Percentiles rank a stretch among this genome's conserved stretches.
These are phyloP conservation scores for Ramalina peruviana DNA, from an alignment of 495 filamentous ascomycete species.

Conservation along the genomic window DNA sequence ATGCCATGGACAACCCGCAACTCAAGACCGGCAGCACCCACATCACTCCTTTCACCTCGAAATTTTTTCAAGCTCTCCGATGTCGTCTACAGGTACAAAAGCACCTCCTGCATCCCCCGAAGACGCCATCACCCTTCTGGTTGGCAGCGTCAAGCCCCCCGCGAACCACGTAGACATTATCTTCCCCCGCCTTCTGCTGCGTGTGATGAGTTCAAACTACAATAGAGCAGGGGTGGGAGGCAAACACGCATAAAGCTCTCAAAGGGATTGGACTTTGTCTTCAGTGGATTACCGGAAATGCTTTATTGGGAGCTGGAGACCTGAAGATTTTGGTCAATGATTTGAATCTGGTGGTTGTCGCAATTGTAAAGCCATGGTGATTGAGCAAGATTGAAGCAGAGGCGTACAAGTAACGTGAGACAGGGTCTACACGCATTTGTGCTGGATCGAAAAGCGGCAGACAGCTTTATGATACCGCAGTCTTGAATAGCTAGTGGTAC, in stretches of 20 bases:
- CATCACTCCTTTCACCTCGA: slow-evolving; percentile 5
- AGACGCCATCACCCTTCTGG: slow-evolving; percentile 14
- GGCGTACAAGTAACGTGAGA: too few species aligned
- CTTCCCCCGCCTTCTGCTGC: slow-evolving; percentile 11
- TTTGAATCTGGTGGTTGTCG: slow-evolving; percentile 1
- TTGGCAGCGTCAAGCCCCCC: slow-evolving; percentile 25
- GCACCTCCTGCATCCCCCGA: background rate
- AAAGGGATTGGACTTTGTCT: background rate
- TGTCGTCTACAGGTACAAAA: background rate
- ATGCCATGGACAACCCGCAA: too few species aligned
- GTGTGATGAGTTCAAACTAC: slow-evolving; percentile 9
- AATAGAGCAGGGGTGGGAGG: slow-evolving; percentile 20
- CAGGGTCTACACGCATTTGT: too few species aligned
- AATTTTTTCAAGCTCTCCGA: slow-evolving; percentile 10
- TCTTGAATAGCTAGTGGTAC: background rate
- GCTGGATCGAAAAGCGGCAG: background rate
- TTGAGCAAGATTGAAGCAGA: background rate
- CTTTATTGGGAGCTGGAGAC: slow-evolving; percentile 1
- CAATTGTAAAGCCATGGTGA: slow-evolving; percentile 4
- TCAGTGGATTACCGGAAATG: slow-evolving; percentile 4
- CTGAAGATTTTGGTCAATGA: background rate
- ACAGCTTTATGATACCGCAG: background rate
- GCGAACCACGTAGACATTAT: slow-evolving; percentile 24
- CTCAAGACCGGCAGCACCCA: background rate
- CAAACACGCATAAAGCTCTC: background rate